These are phyloP conservation scores for Zygoascus meyerae DNA, from an alignment of 1,139 yeast species.

Conservation along the genomic window DNA sequence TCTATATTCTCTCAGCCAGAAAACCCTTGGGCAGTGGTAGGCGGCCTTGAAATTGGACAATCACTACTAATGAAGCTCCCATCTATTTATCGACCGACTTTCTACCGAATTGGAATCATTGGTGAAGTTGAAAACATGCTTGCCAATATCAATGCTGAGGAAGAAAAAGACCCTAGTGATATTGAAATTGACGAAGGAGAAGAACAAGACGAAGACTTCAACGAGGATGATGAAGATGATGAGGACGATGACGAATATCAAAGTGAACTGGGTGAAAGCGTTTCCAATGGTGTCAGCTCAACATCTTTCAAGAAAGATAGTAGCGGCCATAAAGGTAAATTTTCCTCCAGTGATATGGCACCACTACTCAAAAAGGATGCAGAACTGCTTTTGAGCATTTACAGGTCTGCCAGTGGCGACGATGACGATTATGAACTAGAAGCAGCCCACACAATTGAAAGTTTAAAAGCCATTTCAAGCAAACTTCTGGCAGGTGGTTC, in stretches of 20 bases:
- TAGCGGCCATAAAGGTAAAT: too few species aligned
- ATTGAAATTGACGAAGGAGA: slow-evolving; percentile 21
- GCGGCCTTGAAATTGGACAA: slow-evolving; percentile 49
- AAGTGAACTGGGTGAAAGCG: slow-evolving; percentile 18
- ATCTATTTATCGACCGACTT: slow-evolving; percentile 40
- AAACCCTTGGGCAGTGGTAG: slow-evolving; percentile 40
- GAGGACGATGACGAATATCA: slow-evolving; percentile 22
- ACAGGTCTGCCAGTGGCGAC: slow-evolving; percentile 20
- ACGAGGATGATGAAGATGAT: slow-evolving; percentile 19
- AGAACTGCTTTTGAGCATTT: slow-evolving; percentile 13
- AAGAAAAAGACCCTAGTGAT: slow-evolving; percentile 16
- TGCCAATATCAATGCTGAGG: slow-evolving; percentile 12
- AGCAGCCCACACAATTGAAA: slow-evolving; percentile 21
- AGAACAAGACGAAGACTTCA: slow-evolving; percentile 17
- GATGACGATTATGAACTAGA: slow-evolving; percentile 29
- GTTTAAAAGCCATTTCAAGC: slow-evolving; percentile 17
- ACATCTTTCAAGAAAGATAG: too few species aligned
- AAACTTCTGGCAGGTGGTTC: slow-evolving; percentile 17
- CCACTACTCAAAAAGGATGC: slow-evolving; percentile 5
- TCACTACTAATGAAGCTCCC: slow-evolving; percentile 45
- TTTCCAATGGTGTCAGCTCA: too few species aligned
- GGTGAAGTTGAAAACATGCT: slow-evolving; percentile 40
- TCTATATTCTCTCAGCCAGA: slow-evolving; percentile 60
- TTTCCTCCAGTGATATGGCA: not conserved
- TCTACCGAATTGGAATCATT: slow-evolving; percentile 70